Evolutionary conservation across 805 yeast genomes (phyloP), one percentile per base, ranked within the genome.

Genomic region (Kluyveromyces lactis): DNA sequence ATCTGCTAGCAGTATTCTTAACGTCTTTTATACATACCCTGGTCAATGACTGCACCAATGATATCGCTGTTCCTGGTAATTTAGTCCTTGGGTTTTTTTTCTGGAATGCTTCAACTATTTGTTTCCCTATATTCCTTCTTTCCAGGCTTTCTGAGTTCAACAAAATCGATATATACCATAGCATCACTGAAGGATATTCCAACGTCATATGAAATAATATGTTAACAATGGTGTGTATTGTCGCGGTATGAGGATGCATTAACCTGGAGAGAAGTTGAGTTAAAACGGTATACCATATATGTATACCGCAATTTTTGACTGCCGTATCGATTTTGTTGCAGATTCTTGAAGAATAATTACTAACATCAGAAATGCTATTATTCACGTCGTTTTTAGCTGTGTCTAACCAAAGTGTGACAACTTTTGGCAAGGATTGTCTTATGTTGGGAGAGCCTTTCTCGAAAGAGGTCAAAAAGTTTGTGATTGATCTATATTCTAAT

Each of bases 391-490:
- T 52, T 4, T 62, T 55, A 3, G 70, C 77, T 56, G 81, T 83
- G 50, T 89, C 95, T 18, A 92, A 65, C 98, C 98, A 92, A 7
- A 85, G 71, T 0, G 95, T 86, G 4, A 89, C 72, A n/a, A 86
- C 73, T 51, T 86, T 87, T 0, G 98, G 97, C 16, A 92, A 63
- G 0, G 90, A 81, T 60, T 92, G 97, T 53, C 78, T 78, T 2
- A 85, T 72, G 52, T 77, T 81, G 27, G 74, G 70, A 2, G 79
- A 69, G 1, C 74, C 74, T 39, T 50, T 52, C 21, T 55, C 55
- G 38, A 60, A 56, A 0, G 66, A 58, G 11, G 42, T 32, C 30
- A 60, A 37, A 31, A 61, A 55, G 36, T 47, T 56, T 1, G 55
- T 49, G 7, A 61, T 53, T 3, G 64, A 55, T 36, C 51, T 49